Evolutionary conservation across 1,284 basidiomycete species (phyloP).

Genomic region (Ceratorhiza oryzae-sativae): DNA sequence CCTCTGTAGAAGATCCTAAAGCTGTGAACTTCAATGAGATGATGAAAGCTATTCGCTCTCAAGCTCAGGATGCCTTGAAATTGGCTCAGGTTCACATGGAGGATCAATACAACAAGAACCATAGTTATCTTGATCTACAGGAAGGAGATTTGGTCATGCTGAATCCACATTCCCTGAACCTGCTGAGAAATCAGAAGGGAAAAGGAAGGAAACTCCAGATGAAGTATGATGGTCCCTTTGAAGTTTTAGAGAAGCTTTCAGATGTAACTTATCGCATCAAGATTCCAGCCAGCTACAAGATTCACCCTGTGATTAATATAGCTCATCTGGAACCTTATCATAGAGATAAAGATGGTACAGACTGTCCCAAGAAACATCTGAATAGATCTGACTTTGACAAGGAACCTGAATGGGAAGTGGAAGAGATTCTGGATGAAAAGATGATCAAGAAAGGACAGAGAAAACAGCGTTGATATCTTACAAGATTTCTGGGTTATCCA

Average conservation of each 20-base stretch:
- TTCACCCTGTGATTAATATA: constrained; percentile 49
- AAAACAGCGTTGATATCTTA: neutral
- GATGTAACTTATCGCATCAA: constrained; percentile 47
- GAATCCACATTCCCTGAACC: constrained; percentile 49
- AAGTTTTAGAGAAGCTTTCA: constrained; percentile 48
- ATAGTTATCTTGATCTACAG: constrained; percentile 42
- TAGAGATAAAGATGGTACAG: constrained; percentile 42
- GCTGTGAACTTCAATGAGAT: constrained; percentile 38
- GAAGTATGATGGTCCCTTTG: constrained; percentile 51
- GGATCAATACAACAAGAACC: constrained; percentile 44
- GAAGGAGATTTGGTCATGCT: constrained; percentile 49
- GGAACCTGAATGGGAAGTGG: constrained; percentile 10
- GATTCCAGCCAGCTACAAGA: constrained; percentile 47
- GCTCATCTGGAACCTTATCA: constrained; percentile 47
- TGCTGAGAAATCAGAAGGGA: constrained; percentile 45
- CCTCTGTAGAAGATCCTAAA: constrained; percentile 24
- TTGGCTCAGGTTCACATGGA: constrained; percentile 41
- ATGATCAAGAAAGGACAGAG: neutral
- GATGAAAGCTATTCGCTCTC: constrained; percentile 38
- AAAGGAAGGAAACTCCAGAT: constrained; percentile 50
- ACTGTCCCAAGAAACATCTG: constrained; percentile 33
- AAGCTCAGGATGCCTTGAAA: constrained; percentile 42
- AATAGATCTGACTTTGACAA: constrained; percentile 8
- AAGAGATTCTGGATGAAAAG: constrained; percentile 13
- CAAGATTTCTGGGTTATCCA: neutral